Conservation (phyloP, 1,284 basidiomycete species). For the Peniophora sp. region DNA sequence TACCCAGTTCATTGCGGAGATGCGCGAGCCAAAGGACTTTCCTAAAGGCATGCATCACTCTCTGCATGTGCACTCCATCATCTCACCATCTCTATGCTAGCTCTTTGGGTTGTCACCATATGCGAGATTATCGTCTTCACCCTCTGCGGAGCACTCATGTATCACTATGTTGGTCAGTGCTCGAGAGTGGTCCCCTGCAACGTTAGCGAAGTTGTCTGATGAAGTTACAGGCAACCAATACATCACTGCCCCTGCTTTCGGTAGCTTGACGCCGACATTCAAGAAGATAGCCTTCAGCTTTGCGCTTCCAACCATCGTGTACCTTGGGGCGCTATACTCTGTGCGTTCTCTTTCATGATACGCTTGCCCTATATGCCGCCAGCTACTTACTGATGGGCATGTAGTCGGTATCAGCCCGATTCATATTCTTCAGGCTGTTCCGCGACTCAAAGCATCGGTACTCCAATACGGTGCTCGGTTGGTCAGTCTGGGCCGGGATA, state of each 20-base stretch:
- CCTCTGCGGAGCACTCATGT: slow-evolving; percentile 54
- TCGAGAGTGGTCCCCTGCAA: too few relatives aligned
- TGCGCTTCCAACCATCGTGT: slow-evolving; percentile 45
- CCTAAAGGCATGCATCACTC: slow-evolving; percentile 36
- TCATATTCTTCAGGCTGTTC: slow-evolving; percentile 45
- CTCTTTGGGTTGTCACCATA: slow-evolving; percentile 36
- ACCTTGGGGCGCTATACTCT: slow-evolving; percentile 38
- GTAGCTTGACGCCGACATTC: slow-evolving; percentile 29
- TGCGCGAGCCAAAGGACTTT: slow-evolving; percentile 57
- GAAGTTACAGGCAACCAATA: slow-evolving; percentile 27
- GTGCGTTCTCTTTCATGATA: slow-evolving; percentile 13
- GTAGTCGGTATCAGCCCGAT: slow-evolving; percentile 37
- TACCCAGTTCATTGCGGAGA: slow-evolving; percentile 40
- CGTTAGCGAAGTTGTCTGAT: too few relatives aligned
- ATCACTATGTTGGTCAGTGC: slow-evolving; percentile 35
- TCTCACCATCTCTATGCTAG: slow-evolving; percentile 18
- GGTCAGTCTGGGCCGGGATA: slow-evolving; percentile 51
- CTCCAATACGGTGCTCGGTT: slow-evolving; percentile 53
- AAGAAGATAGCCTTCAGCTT: slow-evolving; percentile 41
- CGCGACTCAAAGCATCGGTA: slow-evolving; percentile 39
- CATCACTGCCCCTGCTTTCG: slow-evolving; percentile 43
- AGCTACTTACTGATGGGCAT: background rate
- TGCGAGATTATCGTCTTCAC: slow-evolving; percentile 55
- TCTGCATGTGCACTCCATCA: too few relatives aligned
- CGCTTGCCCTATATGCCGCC: background rate